Evolutionary conservation across 257 asterid genomes (phyloP), one percentile per base, ranked within the genome.

Genomic region (Solanum infundibuliforme): DNA sequence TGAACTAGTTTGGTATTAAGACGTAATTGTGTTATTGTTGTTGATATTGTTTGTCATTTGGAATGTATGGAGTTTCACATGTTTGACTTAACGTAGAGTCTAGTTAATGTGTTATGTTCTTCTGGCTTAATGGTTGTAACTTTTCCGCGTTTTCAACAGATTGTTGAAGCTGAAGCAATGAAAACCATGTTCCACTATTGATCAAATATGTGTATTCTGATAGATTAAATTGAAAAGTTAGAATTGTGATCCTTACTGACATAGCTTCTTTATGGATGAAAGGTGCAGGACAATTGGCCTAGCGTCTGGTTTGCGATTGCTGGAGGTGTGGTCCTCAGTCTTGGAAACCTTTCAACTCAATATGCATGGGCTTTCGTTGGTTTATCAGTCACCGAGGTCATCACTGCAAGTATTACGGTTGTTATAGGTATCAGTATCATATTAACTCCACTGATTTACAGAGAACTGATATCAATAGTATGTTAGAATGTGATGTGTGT

Each of bases 321-420:
- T 55, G 99, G 99, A 36, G 99, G 99, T 87, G 84, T 97, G 68
- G 95, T 95, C 65, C 96, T 97, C 58, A 95, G 98, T 88, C 92
- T 97, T 18, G 99, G 99, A 29, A 97, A 95, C 87, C 91, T 97
- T 87, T 92, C 99, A 7, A 95, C 98, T 36, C 99, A 97, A 83
- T 97, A 95, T 86, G 99, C 99, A 62, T 95, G 99, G 99, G 98
- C 99, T 23, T 95, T 92, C 73, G 96, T 97, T 83, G 99, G 99
- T 65, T 92, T 97, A 88, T 96, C 98, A 0, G 99, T 97, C 88
- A 95, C 99, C 38, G 98, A 94, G 91, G 99, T 97, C 73, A 90
- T 97, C 87, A 90, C 95, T 27, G 86, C 95, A 32, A 97, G 99
- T 95, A 93, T 95, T 89, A 91, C 98, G n/a, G 99, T 97, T 66